A percentile compares a stretch with the other conserved stretches of the same genome.
Evolutionary conservation across 1,139 yeast genomes (phyloP).

Genomic region (Casaregolazyma lundiana): DNA sequence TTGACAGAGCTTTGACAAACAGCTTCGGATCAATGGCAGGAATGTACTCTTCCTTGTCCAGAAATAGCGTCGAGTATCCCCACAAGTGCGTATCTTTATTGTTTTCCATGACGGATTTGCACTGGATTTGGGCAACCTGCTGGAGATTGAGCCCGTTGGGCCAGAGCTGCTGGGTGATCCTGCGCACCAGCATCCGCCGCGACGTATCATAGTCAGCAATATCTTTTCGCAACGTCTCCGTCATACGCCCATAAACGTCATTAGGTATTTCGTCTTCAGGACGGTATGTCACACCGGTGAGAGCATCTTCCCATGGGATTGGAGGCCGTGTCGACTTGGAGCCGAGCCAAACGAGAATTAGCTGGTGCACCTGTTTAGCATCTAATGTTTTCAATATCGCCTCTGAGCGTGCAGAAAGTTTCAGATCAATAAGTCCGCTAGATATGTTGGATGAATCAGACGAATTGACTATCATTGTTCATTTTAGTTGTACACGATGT

Average conservation of each 20-base stretch:
- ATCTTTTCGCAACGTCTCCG: background rate
- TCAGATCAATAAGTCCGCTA: constrained; percentile 2
- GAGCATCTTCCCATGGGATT: constrained; percentile 2
- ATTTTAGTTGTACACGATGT: background rate
- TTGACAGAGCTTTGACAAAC: constrained; percentile 47
- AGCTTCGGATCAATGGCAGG: constrained; percentile 36
- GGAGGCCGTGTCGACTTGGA: constrained; percentile 2
- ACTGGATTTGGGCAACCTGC: constrained; percentile 70
- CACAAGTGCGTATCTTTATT: constrained; percentile 40
- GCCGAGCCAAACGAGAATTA: constrained; percentile 3
- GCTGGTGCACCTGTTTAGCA: constrained; percentile 6
- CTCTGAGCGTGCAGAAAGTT: constrained; percentile 2
- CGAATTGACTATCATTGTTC: background rate
- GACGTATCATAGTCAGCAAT: background rate
- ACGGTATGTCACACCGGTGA: background rate
- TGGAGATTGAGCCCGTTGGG: constrained; percentile 58
- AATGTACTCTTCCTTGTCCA: constrained; percentile 28
- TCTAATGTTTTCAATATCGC: background rate
- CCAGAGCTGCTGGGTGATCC: constrained; percentile 45
- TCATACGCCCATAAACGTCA: background rate
- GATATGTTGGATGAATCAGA: background rate
- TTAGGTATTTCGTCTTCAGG: constrained; percentile 3
- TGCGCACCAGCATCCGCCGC: background rate
- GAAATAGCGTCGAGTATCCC: constrained; percentile 52
- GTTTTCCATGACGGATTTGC: constrained; percentile 35